Evolutionary conservation across 192 early-diverging fungal genomes (phyloP), one percentile per base, ranked within the genome.

Genomic region (Irineochytrium annulatum): DNA sequence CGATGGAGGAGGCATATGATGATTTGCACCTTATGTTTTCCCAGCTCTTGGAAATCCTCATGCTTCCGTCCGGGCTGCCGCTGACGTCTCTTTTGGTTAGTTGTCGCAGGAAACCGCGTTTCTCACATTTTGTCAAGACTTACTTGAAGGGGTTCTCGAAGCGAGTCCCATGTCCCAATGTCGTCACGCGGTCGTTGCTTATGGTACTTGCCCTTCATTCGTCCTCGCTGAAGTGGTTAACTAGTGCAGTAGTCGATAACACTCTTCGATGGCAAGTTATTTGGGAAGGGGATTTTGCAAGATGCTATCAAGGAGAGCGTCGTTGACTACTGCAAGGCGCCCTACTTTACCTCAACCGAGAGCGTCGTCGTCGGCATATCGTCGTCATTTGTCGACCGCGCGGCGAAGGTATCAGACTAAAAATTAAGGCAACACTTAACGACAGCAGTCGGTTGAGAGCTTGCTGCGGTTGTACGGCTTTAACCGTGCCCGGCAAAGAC

Each of bases 401-500:
- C 53, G 31, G 54, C 54, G 28, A 34, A 34, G n/a, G 31, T n/a
- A 11, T 17, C 4, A 34, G 0, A 57, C 55, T 17, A 28, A 14
- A 6, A 37, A 62, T n/a, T 35, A 46, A 26, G 28, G 30, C 5
- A 14, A 14, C 8, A 16, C 11, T 16, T 19, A 27, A 31, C 27
- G 28, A 14, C 34, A 34, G 16, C 31, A 44, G n/a, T 26, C 57
- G 5, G 31, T 65, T 14, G 55, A 65, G 28, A 24, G 55, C 1
- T 5, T 65, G 29, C 27, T 65, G 11, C 6, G 43, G 19, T 43
- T 65, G 4, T 37, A 22, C 48, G 63, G 63, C 11, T 65, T 51
- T 30, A 65, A 65, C 39, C 63, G 63, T 33, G 0, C 55, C 3
- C 34, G 56, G 19, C 55, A 22, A 19, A 45, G 63, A 46, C 17